A percentile compares a stretch with the other conserved stretches of the same genome.
Evolutionary conservation across 2,329 filamentous ascomycete species (phyloP).

Genomic region (Cylindrodendrum hubeiense): DNA sequence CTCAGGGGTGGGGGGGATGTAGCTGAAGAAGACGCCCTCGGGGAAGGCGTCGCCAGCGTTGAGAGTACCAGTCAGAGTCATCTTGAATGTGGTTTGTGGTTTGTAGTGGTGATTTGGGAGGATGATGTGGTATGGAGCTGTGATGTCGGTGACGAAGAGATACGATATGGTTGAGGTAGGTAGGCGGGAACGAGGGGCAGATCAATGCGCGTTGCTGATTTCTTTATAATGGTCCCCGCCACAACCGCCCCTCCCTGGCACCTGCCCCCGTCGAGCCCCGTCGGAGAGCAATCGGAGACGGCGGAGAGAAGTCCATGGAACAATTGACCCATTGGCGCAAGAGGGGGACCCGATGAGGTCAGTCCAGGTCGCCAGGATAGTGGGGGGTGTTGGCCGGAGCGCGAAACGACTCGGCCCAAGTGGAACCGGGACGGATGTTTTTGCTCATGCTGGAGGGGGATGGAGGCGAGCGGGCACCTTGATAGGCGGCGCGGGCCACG

Average conservation of each 20-base stretch:
- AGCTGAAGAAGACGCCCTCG: conserved; percentile 83
- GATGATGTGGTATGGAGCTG: conserved; percentile 11
- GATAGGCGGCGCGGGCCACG: conserved; percentile 29
- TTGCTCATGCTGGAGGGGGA: conserved; percentile 1
- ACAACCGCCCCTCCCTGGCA: conserved; percentile 18
- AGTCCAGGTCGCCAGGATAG: conserved; percentile 27
- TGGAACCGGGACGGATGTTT: conserved; percentile 37
- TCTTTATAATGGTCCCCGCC: conserved; percentile 14
- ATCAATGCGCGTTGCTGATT: conserved; percentile 10
- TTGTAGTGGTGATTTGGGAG: conserved; percentile 8
- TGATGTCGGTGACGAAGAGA: conserved; percentile 1
- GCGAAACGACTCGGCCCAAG: conserved; percentile 35
- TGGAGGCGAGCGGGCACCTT: conserved; percentile 30
- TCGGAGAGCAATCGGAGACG: conserved; percentile 39
- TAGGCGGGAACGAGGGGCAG: conserved; percentile 20
- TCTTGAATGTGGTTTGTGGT: conserved; percentile 41
- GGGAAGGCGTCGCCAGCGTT: conserved; percentile 89
- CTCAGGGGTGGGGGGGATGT: conserved; percentile 82
- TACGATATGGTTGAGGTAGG: conserved; percentile 12
- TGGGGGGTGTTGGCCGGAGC: conserved; percentile 38
- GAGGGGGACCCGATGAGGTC: conserved; percentile 40
- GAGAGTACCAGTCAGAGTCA: conserved; percentile 67
- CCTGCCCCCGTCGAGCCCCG: conserved; percentile 18
- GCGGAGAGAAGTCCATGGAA: conserved; percentile 39
- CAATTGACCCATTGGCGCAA: conserved; percentile 34